phyloP scores from a whole-genome alignment of 2,329 filamentous ascomycete genomes.

The Blumeriella jaapii region DNA sequence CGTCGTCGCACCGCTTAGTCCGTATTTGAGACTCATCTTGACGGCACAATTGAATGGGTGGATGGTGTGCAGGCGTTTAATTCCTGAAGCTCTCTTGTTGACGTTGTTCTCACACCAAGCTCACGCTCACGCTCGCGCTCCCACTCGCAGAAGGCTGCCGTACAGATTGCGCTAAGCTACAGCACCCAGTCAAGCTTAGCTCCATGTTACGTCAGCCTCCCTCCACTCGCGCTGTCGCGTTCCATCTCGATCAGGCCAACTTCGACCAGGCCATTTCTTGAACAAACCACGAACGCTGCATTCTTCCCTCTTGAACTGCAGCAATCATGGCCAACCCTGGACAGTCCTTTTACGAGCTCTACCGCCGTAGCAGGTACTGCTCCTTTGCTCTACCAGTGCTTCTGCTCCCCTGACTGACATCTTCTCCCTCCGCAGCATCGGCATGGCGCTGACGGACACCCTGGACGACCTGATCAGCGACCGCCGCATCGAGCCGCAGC shows the following conservation, averaged over 20 bases:
- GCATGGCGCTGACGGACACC: conserved; percentile 84
- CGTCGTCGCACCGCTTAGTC: conserved; percentile 54
- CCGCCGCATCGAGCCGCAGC: conserved; percentile 89
- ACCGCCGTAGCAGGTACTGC: conserved; percentile 89
- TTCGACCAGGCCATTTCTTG: no score
- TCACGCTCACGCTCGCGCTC: no score
- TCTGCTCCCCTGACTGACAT: conserved; percentile 24
- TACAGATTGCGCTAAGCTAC: conserved; percentile 11
- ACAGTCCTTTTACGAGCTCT: conserved; percentile 80
- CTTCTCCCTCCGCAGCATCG: conserved; percentile 76
- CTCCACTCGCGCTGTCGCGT: conserved; percentile 8
- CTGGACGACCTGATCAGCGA: conserved; percentile 94
- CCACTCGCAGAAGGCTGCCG: conserved; percentile 12
- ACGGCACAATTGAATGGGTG: conserved; percentile 13
- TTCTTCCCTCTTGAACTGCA: no score
- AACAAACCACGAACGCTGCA: no score
- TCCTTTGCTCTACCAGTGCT: conserved; percentile 24
- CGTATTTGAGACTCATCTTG: conserved; percentile 63
- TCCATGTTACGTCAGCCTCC: conserved; percentile 11
- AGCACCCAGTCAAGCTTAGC: conserved; percentile 10
- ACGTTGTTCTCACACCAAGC: conserved; percentile 3
- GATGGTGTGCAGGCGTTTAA: not conserved
- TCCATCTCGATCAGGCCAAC: conserved; percentile 11
- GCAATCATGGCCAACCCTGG: conserved; percentile 36
- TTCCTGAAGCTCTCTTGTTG: conserved; percentile 5